Percentiles rank a stretch among this genome's conserved stretches.
phyloP scores from a whole-genome alignment of 1,284 basidiomycete genomes.

The Cystobasidiaceae sp. region DNA sequence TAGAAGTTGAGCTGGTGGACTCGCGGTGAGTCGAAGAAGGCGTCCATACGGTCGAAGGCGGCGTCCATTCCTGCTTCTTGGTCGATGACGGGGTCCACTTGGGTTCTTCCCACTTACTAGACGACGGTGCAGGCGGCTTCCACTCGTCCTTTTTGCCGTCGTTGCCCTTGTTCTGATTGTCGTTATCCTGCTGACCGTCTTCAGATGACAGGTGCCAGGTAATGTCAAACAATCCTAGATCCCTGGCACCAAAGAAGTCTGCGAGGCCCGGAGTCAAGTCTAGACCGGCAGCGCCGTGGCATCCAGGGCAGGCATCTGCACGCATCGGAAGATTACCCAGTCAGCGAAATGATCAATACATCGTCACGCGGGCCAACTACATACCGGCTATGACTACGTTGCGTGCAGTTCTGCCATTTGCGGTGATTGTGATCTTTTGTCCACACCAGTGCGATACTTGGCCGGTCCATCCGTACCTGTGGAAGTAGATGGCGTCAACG shows the following conservation, averaged over 20 bases:
- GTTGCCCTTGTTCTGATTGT: not conserved
- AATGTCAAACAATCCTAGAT: conserved; percentile 7
- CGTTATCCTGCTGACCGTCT: not conserved
- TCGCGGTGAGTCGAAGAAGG: not conserved
- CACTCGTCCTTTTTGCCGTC: not conserved
- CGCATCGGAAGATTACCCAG: not conserved
- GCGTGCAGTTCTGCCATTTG: conserved; percentile 10
- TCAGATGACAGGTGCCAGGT: conserved; percentile 8
- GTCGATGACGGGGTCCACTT: not conserved
- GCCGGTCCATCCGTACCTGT: conserved; percentile 10
- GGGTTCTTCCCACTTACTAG: not conserved
- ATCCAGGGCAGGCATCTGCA: conserved; percentile 17
- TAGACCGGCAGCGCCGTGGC: conserved; percentile 4
- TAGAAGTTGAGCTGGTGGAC: not conserved
- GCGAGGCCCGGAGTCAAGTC: conserved; percentile 21
- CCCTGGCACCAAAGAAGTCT: not conserved
- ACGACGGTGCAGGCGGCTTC: not conserved
- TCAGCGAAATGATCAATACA: not conserved
- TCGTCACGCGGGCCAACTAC: too few species aligned
- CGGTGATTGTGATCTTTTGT: conserved; percentile 6
- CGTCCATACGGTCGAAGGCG: not conserved
- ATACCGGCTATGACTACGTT: not conserved
- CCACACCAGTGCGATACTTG: conserved; percentile 8
- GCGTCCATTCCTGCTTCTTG: not conserved
- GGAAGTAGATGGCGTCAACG: not conserved